phyloP scores from a whole-genome alignment of 129 eudicot genomes.

The Flaveria robusta region DNA sequence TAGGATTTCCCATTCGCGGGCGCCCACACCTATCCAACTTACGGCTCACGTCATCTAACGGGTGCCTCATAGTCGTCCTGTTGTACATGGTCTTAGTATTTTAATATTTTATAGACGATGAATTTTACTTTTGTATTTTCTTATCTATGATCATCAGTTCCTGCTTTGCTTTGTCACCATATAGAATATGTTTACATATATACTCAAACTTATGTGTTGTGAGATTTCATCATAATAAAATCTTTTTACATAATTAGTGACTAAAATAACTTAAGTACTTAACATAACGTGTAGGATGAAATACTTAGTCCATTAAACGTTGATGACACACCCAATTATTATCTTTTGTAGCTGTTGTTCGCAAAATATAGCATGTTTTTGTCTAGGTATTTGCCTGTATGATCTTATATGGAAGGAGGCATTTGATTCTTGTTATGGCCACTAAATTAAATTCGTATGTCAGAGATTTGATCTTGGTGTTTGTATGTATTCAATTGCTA shows the following conservation, averaged over 20 bases:
- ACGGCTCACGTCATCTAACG: no score
- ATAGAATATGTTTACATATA: neutral
- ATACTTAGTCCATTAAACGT: neutral
- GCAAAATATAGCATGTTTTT: neutral
- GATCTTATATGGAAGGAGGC: constrained; percentile 18
- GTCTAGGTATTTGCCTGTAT: constrained; percentile 22
- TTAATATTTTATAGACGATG: neutral
- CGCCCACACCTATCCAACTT: no score
- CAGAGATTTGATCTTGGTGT: constrained; percentile 23
- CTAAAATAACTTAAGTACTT: neutral
- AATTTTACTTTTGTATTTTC: neutral
- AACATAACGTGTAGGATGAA: neutral
- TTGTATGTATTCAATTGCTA: constrained; percentile 14
- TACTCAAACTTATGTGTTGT: neutral
- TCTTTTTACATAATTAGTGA: neutral
- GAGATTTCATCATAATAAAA: neutral
- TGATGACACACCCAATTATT: neutral
- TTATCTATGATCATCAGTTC: neutral
- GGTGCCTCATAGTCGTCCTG: no score
- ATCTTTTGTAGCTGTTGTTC: neutral
- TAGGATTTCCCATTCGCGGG: no score
- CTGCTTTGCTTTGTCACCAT: neutral
- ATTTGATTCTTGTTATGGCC: constrained; percentile 22
- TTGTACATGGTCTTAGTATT: neutral
- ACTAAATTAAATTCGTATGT: constrained; percentile 25